Evolutionary conservation across 768 basidiomycete species (phyloP), one percentile per base, ranked within the genome.

Genomic region (Tulasnella sp.): DNA sequence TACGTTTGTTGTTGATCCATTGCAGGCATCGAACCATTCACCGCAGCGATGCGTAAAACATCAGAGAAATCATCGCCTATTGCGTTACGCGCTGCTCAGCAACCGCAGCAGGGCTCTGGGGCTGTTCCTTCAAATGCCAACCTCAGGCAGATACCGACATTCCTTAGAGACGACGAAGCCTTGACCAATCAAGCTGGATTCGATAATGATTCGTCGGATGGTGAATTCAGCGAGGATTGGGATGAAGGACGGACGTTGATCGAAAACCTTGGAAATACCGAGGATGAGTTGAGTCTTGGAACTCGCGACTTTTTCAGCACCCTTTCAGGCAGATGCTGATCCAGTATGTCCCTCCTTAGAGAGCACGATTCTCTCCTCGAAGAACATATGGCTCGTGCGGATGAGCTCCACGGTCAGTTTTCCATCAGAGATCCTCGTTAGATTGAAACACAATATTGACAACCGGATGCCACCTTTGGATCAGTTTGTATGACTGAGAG

Each of bases 191-290:
- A 48, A n/a, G 45, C 7, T n/a, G 45, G 10, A n/a, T 21, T 10
- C 19, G 45, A 5, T 19, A 7, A n/a, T 19, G 45, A 48, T 5
- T 48, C 45, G 15, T 56, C 55, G 23, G 50, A 52, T 17, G 52
- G 52, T 15, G 59, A 13, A 1, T 43, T 44, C 32, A 30, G n/a
- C 27, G 59, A 61, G 21, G 59, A 61, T 24, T 61, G 59, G 59
- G 34, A 54, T 10, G 59, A 61, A 52, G 59, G 59, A 23, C 32
- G 26, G 15, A 53, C 59, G 19, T 51, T 61, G 30, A 43, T 61
- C 10, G 59, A 61, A n/a, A 54, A 43, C 26, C 26, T 61, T 23
- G 27, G 29, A 27, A 29, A 42, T 42, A 38, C 34, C 34, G 48
- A 48, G 3, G 24, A 32, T 15, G 59, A 61, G 59, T 61, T n/a